Evolutionary conservation across 1,284 basidiomycete species (phyloP).

Genomic region (Erythrobasidium hasegawianum): DNA sequence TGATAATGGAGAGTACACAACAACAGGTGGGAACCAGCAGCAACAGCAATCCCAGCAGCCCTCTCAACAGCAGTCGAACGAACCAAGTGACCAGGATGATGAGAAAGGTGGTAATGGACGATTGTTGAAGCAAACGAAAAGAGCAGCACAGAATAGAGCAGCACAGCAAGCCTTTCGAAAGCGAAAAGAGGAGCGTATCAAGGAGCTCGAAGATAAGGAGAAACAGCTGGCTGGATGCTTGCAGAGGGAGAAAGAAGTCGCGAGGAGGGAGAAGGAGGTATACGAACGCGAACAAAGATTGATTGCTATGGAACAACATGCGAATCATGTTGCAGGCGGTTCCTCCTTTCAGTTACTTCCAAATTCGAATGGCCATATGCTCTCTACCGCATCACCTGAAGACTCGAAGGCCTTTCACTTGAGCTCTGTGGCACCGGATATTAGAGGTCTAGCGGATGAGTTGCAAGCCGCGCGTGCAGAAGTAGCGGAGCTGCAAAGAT

Average conservation of each 20-base stretch:
- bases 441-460: not conserved
- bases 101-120: slow-evolving; percentile 28
- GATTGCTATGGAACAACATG: slow-evolving; percentile 5
- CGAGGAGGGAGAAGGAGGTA: not conserved
- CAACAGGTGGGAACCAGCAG: not conserved
- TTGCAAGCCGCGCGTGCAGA: slow-evolving; percentile 1
- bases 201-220: slow-evolving; percentile 33
- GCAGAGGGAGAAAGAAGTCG: slow-evolving; percentile 14
- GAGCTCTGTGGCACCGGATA: not conserved
- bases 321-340: not conserved
- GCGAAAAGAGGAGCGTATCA: slow-evolving; percentile 34
- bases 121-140: slow-evolving; percentile 31
- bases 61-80: slow-evolving; percentile 2
- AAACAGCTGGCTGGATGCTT: slow-evolving; percentile 14
- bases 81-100: not conserved
- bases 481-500: not conserved
- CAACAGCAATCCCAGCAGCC: not conserved
- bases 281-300: not conserved
- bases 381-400: too few species aligned
- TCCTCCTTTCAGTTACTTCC: not conserved
- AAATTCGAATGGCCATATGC: not conserved
- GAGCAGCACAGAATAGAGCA: slow-evolving; percentile 36
- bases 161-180: slow-evolving; percentile 36
- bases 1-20: too few species aligned
- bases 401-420: not conserved